Base-by-base conservation (phyloP, 208 protist species). In the Trypanosoma lewisi region DNA sequence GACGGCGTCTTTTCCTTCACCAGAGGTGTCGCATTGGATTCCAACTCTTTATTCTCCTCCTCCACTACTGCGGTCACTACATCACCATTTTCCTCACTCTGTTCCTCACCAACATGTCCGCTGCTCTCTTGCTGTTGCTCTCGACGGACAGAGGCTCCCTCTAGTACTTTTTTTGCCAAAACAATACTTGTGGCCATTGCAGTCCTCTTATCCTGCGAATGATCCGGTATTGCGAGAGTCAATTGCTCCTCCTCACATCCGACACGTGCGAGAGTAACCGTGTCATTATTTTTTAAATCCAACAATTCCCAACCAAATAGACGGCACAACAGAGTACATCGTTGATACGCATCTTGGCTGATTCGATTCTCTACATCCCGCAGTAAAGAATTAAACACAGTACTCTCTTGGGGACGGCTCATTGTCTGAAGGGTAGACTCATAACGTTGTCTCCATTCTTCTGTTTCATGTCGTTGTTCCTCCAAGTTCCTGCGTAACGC, bases 221-320 rank as follows among this genome's bases (percentile, higher is more conserved):
- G 25, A n/a, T 65, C 51, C 4, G 42, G 31, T 36, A 73, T 21
- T 34, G 67, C 42, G n/a, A 73, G 31, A 2, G 59, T 67, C 8
- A 73, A 23, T 27, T 45, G 51, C 37, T 54, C 59, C 25, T 55
- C 53, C 17, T 52, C 6, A 34, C 27, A 50, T 12, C 67, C 59
- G 21, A 65, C 16, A 14, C 51, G 51, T 25, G 52, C 60, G 41
- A 73, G 55, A 16, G 11, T n/a, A 23, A 67, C 52, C 5, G 34
- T 41, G 36, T 48, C 48, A 19, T 54, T 36, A 19, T 54, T 36
- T 12, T 25, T 65, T 8, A 73, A 27, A 0, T 63, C 42, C 2
- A 66, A 21, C 21, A 73, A 42, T 17, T 73, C 44, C 67, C 67
- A 73, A n/a, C 67, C 67, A 56, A 73, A 73, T 41, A 73, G 41